Evolutionary conservation across 2,329 filamentous ascomycete genomes (phyloP).

Genomic region (Aspergillaceae sp.): DNA sequence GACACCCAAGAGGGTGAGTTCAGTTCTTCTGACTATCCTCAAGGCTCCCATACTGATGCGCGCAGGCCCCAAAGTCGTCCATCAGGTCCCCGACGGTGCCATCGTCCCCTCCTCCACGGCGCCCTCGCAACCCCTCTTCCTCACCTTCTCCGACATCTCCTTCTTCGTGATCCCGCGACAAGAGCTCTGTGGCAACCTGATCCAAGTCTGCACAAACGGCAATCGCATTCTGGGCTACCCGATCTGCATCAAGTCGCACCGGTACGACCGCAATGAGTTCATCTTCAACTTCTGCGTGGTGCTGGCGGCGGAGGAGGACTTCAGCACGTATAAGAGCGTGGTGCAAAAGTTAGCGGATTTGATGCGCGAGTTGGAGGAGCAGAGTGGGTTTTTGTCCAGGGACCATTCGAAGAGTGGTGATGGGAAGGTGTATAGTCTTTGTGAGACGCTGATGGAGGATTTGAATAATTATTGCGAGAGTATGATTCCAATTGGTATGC

Average conservation of each 20-base stretch:
- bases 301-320: slow-evolving; percentile 60
- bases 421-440: slow-evolving; percentile 56
- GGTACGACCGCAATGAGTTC: slow-evolving; percentile 88
- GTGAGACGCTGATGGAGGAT: slow-evolving; percentile 84
- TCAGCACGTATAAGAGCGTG: slow-evolving; percentile 72
- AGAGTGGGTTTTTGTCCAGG: slow-evolving; percentile 64
- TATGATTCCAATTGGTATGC: slow-evolving; percentile 86
- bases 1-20: slow-evolving; percentile 48
- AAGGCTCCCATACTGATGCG: background rate
- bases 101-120: slow-evolving; percentile 43
- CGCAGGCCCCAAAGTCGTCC: slow-evolving; percentile 53
- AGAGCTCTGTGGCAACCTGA: slow-evolving; percentile 85
- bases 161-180: slow-evolving; percentile 93
- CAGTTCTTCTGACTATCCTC: background rate
- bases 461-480: slow-evolving; percentile 96
- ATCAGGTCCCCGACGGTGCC: slow-evolving; percentile 55
- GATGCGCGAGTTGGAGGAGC: slow-evolving; percentile 84
- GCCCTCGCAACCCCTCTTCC: slow-evolving; percentile 52
- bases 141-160: slow-evolving; percentile 78
- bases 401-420: slow-evolving; percentile 39
- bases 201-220: slow-evolving; percentile 62
- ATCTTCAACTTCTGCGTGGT: slow-evolving; percentile 97
- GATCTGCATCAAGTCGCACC: slow-evolving; percentile 72
- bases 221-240: slow-evolving; percentile 81
- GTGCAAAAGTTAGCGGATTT: slow-evolving; percentile 77